Evolutionary conservation across 345 rosid species (phyloP).

Genomic region (Linum tenue): DNA sequence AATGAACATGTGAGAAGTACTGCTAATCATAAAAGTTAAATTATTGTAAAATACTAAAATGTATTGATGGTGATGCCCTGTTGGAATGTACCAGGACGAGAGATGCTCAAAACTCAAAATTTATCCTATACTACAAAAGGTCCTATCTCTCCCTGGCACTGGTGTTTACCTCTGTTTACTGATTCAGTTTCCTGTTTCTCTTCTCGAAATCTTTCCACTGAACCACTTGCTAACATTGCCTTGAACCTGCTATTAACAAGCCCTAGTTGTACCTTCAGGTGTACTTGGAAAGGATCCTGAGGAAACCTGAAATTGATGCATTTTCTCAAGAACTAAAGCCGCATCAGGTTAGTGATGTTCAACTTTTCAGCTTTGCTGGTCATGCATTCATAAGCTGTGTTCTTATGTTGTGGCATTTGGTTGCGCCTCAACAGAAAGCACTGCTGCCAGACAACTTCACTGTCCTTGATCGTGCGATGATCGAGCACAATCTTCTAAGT

Average conservation of each 20-base stretch:
- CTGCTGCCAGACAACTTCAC: slow-evolving; percentile 85
- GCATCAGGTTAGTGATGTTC: slow-evolving; percentile 59
- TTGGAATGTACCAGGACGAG: slow-evolving; percentile 61
- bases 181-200: not conserved
- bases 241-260: not conserved
- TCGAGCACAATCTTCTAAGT: slow-evolving; percentile 94
- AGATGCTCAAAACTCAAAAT: slow-evolving; percentile 89
- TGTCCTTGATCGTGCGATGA: slow-evolving; percentile 93
- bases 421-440: slow-evolving; percentile 59
- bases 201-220: not conserved
- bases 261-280: slow-evolving; percentile 42
- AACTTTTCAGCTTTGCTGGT: slow-evolving; percentile 5
- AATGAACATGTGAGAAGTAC: not conserved
- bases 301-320: slow-evolving; percentile 93
- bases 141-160: slow-evolving; percentile 12
- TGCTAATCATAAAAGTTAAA: not conserved
- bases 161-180: not conserved
- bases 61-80: slow-evolving; percentile 12
- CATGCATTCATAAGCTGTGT: slow-evolving; percentile 9
- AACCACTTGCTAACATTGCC: not conserved
- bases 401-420: slow-evolving; percentile 10
- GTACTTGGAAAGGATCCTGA: slow-evolving; percentile 84
- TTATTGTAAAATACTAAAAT: not conserved
- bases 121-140: slow-evolving; percentile 94
- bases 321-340: slow-evolving; percentile 87